A percentile compares a stretch with the other conserved stretches of the same genome.
Evolutionary conservation across 352 stramenopile species (phyloP).

Genomic region (Pythium phragmitis): DNA sequence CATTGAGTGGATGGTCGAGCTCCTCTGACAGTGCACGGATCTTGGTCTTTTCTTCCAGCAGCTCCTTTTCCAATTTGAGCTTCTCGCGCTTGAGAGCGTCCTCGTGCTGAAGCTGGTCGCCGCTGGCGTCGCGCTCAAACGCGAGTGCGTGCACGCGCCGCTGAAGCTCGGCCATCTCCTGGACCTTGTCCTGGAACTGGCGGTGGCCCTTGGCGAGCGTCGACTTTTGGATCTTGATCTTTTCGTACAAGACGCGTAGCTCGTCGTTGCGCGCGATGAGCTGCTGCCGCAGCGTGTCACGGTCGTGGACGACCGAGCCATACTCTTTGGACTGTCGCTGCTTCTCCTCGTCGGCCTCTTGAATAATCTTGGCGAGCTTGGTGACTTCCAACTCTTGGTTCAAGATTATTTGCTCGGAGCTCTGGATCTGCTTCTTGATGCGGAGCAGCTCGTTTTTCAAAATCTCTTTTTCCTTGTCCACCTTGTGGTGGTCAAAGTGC

Average conservation of each 20-base stretch:
- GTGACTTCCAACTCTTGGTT: slow-evolving; percentile 85
- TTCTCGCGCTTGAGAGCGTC: slow-evolving; percentile 36
- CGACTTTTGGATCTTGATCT: slow-evolving; percentile 91
- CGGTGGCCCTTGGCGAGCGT: slow-evolving; percentile 75
- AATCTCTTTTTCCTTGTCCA: slow-evolving; percentile 91
- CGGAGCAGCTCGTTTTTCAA: slow-evolving; percentile 89
- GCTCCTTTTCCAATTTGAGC: neutral
- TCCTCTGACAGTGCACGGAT: slow-evolving; percentile 88
- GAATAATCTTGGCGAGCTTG: slow-evolving; percentile 88
- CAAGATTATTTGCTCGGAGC: slow-evolving; percentile 79
- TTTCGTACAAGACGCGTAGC: slow-evolving; percentile 86
- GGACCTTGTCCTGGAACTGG: slow-evolving; percentile 57
- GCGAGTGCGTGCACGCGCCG: slow-evolving; percentile 6
- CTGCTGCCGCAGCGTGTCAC: slow-evolving; percentile 82
- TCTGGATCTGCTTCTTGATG: slow-evolving; percentile 1
- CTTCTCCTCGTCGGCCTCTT: slow-evolving; percentile 89
- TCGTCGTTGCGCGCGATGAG: slow-evolving; percentile 89
- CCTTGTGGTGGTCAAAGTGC: slow-evolving; percentile 93
- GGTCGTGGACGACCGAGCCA: slow-evolving; percentile 80
- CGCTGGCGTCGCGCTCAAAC: slow-evolving; percentile 56
- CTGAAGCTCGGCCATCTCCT: slow-evolving; percentile 55
- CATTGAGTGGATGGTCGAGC: slow-evolving; percentile 89
- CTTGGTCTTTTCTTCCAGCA: slow-evolving; percentile 84
- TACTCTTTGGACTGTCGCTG: slow-evolving; percentile 87
- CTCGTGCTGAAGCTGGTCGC: slow-evolving; percentile 62